phyloP scores from a whole-genome alignment of 176 grass and related monocot genomes.

The Aechmea fasciata region DNA sequence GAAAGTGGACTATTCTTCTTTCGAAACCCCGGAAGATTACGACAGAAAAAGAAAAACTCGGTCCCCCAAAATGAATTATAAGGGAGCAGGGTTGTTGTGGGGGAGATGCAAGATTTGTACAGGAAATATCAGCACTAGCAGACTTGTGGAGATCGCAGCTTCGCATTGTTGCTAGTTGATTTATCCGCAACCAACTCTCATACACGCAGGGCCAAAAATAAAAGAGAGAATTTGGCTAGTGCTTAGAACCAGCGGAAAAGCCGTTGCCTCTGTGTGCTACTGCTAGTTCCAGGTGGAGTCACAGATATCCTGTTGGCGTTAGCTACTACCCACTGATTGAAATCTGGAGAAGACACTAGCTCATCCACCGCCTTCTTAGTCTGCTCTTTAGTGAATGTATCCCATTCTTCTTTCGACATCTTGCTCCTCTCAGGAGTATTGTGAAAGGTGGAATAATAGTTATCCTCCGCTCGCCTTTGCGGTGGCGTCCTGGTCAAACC shows the following conservation, averaged over 20 bases:
- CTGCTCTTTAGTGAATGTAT: slow-evolving; percentile 57
- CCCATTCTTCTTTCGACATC: slow-evolving; percentile 66
- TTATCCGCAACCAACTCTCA: too few relatives aligned
- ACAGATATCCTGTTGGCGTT: slow-evolving; percentile 65
- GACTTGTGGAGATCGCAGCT: too few relatives aligned
- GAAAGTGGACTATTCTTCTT: too few relatives aligned
- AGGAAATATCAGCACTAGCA: too few relatives aligned
- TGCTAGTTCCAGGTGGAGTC: slow-evolving; percentile 32
- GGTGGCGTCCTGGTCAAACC: slow-evolving; percentile 17
- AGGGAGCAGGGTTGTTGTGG: too few relatives aligned
- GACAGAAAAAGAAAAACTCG: too few relatives aligned
- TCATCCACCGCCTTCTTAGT: slow-evolving; percentile 57
- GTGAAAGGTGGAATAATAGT: slow-evolving; percentile 71
- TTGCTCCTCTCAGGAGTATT: slow-evolving; percentile 47
- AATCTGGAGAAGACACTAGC: slow-evolving; percentile 58
- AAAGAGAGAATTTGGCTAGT: not conserved
- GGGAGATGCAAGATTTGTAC: too few relatives aligned
- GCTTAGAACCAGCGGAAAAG: slow-evolving; percentile 51
- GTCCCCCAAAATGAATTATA: too few relatives aligned
- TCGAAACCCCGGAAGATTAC: too few relatives aligned
- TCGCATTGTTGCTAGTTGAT: too few relatives aligned
- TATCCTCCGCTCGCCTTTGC: slow-evolving; percentile 26
- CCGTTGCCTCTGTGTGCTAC: slow-evolving; percentile 22
- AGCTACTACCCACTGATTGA: slow-evolving; percentile 63
- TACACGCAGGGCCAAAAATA: not conserved